These are phyloP conservation scores for Boechera stricta DNA, from an alignment of 345 rosid genomes.

Conservation along the genomic window DNA sequence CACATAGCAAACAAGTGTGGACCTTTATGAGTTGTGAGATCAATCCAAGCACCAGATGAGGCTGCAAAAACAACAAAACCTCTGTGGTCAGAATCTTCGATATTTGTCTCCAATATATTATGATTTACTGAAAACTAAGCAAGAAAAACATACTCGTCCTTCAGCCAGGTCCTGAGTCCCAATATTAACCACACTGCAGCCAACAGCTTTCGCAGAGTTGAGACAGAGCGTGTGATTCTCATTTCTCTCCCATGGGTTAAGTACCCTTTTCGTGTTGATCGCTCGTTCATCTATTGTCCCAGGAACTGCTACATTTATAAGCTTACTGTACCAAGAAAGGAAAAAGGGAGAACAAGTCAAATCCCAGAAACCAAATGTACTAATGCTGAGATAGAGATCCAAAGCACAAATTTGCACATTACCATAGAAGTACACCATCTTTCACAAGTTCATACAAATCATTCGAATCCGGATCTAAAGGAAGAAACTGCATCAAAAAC, in stretches of 20 bases:
- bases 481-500: conserved; percentile 88
- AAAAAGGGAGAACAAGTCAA: conserved; percentile 26
- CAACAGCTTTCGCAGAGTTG: conserved; percentile 95
- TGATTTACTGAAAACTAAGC: conserved; percentile 23
- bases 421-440: conserved; percentile 98
- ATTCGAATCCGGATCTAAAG: conserved; percentile 77
- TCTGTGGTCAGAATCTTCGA: conserved; percentile 1
- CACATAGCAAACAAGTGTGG: neutral
- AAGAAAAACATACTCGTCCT: conserved; percentile 73
- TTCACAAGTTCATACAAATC: conserved; percentile 81
- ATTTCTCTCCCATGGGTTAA: conserved; percentile 95
- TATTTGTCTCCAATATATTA: neutral
- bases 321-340: conserved; percentile 65
- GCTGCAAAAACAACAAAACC: conserved; percentile 56
- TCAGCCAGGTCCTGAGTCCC: conserved; percentile 91
- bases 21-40: conserved; percentile 99
- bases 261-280: conserved; percentile 79
- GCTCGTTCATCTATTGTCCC: conserved; percentile 97
- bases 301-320: conserved; percentile 89
- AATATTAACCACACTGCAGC: conserved; percentile 89
- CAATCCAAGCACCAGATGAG: conserved; percentile 92
- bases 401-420: conserved; percentile 23
- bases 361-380: conserved; percentile 25
- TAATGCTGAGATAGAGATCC: conserved; percentile 5
- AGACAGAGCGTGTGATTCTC: conserved; percentile 97